Evolutionary conservation across 257 asterid genomes (phyloP).

Genomic region (Paraleonurus japonicus): DNA sequence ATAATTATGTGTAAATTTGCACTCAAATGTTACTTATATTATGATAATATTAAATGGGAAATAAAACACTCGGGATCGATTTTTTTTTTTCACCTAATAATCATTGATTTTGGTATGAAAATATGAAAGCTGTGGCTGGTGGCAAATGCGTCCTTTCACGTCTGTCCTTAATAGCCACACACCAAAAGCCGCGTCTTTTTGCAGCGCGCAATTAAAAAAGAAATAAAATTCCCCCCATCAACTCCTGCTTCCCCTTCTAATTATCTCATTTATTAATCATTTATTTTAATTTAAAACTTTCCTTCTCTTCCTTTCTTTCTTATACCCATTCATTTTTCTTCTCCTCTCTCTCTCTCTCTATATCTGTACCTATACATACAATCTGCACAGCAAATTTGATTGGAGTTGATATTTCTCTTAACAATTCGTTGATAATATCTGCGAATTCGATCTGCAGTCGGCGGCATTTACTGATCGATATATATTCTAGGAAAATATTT

Average conservation of each 20-base stretch:
- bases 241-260: neutral
- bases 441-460: conserved; percentile 22
- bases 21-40: no score
- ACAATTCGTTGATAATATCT: conserved; percentile 29
- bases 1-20: no score
- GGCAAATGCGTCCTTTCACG: conserved; percentile 36
- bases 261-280: conserved; percentile 15
- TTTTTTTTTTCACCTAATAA: no score
- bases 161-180: conserved; percentile 9
- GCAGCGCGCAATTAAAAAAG: conserved; percentile 16
- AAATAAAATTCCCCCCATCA: conserved; percentile 19
- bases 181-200: conserved; percentile 31
- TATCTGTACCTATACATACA: conserved; percentile 17
- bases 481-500: conserved; percentile 23
- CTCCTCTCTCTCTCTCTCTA: conserved; percentile 20
- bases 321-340: conserved; percentile 31
- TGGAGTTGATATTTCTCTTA: conserved; percentile 13
- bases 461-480: conserved; percentile 29
- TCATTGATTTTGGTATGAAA: no score
- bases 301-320: conserved; percentile 15
- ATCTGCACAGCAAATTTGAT: conserved; percentile 18
- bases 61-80: no score
- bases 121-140: neutral
- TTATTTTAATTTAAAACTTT: conserved; percentile 9
- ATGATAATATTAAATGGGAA: no score